Percentiles rank a stretch among this genome's conserved stretches.
Conservation (phyloP, 116 monocot genomes). For the Cymodocea nodosa region DNA sequence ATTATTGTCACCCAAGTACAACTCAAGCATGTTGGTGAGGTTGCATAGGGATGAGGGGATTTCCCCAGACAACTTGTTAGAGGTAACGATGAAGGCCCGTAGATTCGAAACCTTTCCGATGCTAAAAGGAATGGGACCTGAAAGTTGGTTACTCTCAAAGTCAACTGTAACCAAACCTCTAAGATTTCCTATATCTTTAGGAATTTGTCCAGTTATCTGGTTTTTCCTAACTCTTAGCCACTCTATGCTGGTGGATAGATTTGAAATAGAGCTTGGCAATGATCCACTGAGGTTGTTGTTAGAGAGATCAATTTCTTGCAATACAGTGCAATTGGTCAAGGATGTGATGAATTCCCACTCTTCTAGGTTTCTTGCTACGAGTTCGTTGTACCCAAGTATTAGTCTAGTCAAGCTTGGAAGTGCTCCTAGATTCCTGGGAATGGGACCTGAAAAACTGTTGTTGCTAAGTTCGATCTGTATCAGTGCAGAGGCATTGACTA, state of each 20-base stretch:
- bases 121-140: constrained; percentile 11
- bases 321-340: constrained; percentile 27
- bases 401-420: neutral
- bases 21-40: constrained; percentile 17
- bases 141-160: constrained; percentile 6
- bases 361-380: no score
- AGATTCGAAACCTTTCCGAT: constrained; percentile 11
- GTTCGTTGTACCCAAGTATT: no score
- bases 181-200: constrained; percentile 19
- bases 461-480: constrained; percentile 19
- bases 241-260: constrained; percentile 21
- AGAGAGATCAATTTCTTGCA: constrained; percentile 11
- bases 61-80: constrained; percentile 15
- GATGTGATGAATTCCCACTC: constrained; percentile 28
- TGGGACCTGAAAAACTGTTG: neutral
- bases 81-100: no score
- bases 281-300: constrained; percentile 12
- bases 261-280: constrained; percentile 16
- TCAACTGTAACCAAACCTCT: no score
- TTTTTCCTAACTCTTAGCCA: constrained; percentile 8
- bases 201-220: constrained; percentile 28
- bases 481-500: constrained; percentile 7
- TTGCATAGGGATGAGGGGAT: constrained; percentile 31
- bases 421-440: constrained; percentile 32
- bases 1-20: constrained; percentile 8